phyloP scores from a whole-genome alignment of 2,329 filamentous ascomycete species.

The Scytalidium sp. region DNA sequence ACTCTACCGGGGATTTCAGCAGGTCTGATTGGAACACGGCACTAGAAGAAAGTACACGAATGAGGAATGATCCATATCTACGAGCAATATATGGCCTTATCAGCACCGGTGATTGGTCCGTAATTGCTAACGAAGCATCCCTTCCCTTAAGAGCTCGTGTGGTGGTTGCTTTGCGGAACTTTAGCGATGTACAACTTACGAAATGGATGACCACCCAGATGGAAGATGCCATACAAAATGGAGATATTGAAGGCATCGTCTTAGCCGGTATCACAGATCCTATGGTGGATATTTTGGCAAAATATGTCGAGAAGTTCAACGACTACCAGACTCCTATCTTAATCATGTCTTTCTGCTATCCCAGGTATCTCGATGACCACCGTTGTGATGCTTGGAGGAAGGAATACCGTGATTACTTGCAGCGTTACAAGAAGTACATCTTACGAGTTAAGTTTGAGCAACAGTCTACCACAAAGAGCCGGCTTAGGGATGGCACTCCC shows the following conservation, averaged over 20 bases:
- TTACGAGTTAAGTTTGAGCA: conserved; percentile 76
- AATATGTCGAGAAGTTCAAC: conserved; percentile 71
- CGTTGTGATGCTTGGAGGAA: conserved; percentile 73
- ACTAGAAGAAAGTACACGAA: conserved; percentile 23
- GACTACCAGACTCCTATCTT: conserved; percentile 79
- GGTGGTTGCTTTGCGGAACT: conserved; percentile 67
- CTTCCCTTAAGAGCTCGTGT: conserved; percentile 73
- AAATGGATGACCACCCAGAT: conserved; percentile 68
- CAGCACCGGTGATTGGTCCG: conserved; percentile 71
- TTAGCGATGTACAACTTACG: conserved; percentile 59
- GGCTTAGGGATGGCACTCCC: conserved; percentile 59
- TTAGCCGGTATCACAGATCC: conserved; percentile 73
- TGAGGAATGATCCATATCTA: conserved; percentile 73
- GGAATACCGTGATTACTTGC: conserved; percentile 67
- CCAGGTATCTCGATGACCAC: conserved; percentile 73
- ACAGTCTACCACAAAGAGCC: conserved; percentile 67
- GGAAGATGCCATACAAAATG: conserved; percentile 56
- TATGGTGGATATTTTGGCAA: conserved; percentile 71
- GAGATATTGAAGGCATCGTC: conserved; percentile 74
- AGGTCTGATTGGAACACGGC: conserved; percentile 24
- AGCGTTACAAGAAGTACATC: conserved; percentile 71
- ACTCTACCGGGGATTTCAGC: conserved; percentile 31
- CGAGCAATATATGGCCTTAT: conserved; percentile 77
- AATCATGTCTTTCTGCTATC: conserved; percentile 69
- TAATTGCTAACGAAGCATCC: conserved; percentile 69